These are phyloP conservation scores for Hura crepitans DNA, from an alignment of 441 rosid genomes.

Conservation along the genomic window DNA sequence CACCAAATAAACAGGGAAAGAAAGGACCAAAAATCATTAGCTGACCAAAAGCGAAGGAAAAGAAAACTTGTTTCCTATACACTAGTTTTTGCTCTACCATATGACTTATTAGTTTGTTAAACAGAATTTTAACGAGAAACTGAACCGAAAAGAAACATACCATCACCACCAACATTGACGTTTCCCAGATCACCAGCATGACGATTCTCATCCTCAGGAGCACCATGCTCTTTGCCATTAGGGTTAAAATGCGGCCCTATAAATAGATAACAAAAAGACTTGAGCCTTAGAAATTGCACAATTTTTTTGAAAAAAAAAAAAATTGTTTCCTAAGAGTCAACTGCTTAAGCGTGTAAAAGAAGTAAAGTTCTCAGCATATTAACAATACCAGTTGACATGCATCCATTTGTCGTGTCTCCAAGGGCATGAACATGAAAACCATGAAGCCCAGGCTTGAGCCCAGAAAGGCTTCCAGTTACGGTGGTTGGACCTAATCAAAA, in stretches of 20 bases:
- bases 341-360: background rate
- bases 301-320: background rate
- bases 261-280: conserved; percentile 17
- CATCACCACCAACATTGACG: conserved; percentile 67
- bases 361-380: background rate
- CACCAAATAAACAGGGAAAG: conserved; percentile 1
- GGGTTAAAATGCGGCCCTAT: conserved; percentile 95
- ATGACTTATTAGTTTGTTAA: background rate
- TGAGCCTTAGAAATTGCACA: background rate
- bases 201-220: conserved; percentile 73
- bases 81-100: background rate
- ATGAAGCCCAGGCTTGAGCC: conserved; percentile 88
- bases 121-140: background rate
- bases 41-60: background rate
- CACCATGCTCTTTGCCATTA: conserved; percentile 78
- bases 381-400: conserved; percentile 89
- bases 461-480: conserved; percentile 65
- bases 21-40: no score
- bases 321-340: background rate
- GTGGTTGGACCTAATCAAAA: conserved; percentile 57
- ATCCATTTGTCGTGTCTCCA: conserved; percentile 94
- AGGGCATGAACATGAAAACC: conserved; percentile 94
- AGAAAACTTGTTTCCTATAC: no score
- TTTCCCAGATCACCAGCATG: conserved; percentile 99
- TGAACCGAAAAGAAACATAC: conserved; percentile 32